Conservation (phyloP, 2,329 filamentous ascomycete genomes). For the Stagonosporopsis cucurbitacearum region DNA sequence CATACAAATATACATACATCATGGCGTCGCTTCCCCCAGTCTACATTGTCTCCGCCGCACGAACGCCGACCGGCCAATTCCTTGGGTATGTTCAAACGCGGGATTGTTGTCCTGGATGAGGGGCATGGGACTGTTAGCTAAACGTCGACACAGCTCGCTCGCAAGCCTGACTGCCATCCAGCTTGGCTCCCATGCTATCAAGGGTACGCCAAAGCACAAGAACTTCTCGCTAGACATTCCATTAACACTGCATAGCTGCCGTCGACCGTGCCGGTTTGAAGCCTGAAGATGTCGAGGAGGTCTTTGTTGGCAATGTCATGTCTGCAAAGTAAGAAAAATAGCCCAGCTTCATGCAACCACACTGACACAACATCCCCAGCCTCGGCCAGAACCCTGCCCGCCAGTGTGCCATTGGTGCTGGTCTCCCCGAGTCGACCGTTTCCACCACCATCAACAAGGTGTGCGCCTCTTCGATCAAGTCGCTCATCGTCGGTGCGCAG, state of each 20-base stretch:
- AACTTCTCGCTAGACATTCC: slow-evolving; percentile 10
- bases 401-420: slow-evolving; percentile 89
- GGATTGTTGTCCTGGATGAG: slow-evolving; percentile 21
- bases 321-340: slow-evolving; percentile 79
- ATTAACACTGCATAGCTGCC: slow-evolving; percentile 61
- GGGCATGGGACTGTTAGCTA: slow-evolving; percentile 25
- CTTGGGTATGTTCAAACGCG: slow-evolving; percentile 71
- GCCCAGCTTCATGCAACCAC: neutral
- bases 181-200: slow-evolving; percentile 90
- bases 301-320: slow-evolving; percentile 98
- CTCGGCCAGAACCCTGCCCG: slow-evolving; percentile 95
- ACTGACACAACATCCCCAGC: slow-evolving; percentile 56
- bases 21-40: slow-evolving; percentile 86
- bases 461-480: slow-evolving; percentile 93
- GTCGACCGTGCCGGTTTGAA: slow-evolving; percentile 88
- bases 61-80: slow-evolving; percentile 93
- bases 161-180: slow-evolving; percentile 85
- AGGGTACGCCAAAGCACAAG: slow-evolving; percentile 63
- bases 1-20: slow-evolving; percentile 51
- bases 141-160: slow-evolving; percentile 69
- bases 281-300: slow-evolving; percentile 88
- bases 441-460: slow-evolving; percentile 99
- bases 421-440: slow-evolving; percentile 78
- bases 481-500: slow-evolving; percentile 91
- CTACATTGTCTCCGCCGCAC: slow-evolving; percentile 91